Evolutionary conservation across 805 yeast genomes (phyloP).

Genomic region (Candida silvicultrix): DNA sequence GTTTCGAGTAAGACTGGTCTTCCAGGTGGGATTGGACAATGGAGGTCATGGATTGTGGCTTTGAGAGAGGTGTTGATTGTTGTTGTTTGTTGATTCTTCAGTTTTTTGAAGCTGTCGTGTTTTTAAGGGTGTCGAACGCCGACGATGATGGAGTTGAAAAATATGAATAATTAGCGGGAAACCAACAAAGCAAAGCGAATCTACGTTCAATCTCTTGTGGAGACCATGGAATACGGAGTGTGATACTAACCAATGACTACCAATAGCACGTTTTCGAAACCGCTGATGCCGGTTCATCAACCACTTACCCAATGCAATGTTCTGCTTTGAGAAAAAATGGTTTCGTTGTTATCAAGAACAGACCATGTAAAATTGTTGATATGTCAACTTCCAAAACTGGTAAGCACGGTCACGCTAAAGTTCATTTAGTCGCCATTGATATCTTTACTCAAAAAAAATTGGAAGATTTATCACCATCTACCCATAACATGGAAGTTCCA

Average conservation of each 20-base stretch:
- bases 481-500: conserved; percentile 99
- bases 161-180: not conserved
- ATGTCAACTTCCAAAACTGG: conserved; percentile 99
- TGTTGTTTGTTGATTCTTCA: too few species aligned
- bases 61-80: not conserved
- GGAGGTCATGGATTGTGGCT: not conserved
- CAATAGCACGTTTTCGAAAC: conserved; percentile 86
- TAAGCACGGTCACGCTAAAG: conserved; percentile 99
- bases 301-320: conserved; percentile 99
- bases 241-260: not conserved
- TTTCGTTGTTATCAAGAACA: conserved; percentile 95
- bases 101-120: not conserved
- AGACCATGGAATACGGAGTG: too few species aligned
- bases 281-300: conserved; percentile 98
- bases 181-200: too few species aligned
- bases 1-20: too few species aligned
- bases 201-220: too few species aligned
- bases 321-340: conserved; percentile 99
- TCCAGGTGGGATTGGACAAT: too few species aligned
- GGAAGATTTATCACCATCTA: conserved; percentile 99
- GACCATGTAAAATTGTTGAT: conserved; percentile 99
- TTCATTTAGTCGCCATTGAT: conserved; percentile 97
- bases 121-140: not conserved
- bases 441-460: conserved; percentile 99
- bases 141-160: not conserved